Evolutionary conservation across 768 basidiomycete genomes (phyloP), one percentile per base, ranked within the genome.

Genomic region (Gloeopeniophorella convolvens): DNA sequence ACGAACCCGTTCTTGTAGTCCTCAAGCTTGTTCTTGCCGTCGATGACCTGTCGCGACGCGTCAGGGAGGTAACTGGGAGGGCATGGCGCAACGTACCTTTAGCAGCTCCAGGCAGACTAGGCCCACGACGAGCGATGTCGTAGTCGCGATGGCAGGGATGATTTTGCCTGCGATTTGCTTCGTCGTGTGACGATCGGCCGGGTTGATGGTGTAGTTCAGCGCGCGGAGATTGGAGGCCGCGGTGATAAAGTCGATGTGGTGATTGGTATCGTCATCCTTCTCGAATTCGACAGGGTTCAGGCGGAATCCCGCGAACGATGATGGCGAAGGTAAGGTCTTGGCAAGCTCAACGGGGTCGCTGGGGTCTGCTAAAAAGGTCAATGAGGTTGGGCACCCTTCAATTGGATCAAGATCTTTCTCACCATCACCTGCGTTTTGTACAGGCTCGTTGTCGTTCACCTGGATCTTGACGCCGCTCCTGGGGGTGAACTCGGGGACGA

Each of bases 91-190:
- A 48, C 66, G 51, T 59, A 87, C 90, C 82, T 99, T 99, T 77
- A 95, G 97, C 33, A 99, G 78, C 70, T 99, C 96, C 44, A 98
- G 68, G 68, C 95, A 97, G 39, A 95, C 90, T 50, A 98, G 68
- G 16, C 95, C 95, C n/a, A 91, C 91, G 41, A 96, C 89, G 42
- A 97, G 78, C 15, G 93, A 85, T 1, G 96, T 98, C 4, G 95
- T 97, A 5, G 95, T 98, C n/a, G 94, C 95, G 62, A 98, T 97
- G 18, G 96, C 96, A 50, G 96, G 96, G 57, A 99, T 98, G 64
- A 98, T 98, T 75, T 98, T 98, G 42, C 96, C 95, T 12, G 94
- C 94, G 62, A 97, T 95, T 67, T 93, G 89, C 73, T 98, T 98
- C 34, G 96, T 98, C 44, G 83, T 78, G 70, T 98, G 94, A 45